Evolutionary conservation across 176 grass and related monocot species (phyloP), one percentile per base, ranked within the genome.

Genomic region (Oryza glaberrima): DNA sequence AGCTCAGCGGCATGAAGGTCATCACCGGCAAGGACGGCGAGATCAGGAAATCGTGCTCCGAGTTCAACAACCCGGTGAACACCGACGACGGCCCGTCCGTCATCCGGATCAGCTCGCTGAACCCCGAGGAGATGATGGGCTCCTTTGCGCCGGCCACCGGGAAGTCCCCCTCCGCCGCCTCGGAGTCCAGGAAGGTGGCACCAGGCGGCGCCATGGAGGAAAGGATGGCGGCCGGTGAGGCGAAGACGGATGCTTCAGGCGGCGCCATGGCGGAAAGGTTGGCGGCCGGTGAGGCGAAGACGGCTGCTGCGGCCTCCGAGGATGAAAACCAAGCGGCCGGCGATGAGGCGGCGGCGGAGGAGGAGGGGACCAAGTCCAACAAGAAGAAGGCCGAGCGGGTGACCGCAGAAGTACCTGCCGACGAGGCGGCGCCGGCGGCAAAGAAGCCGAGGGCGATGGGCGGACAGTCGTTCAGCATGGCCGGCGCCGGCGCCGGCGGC

Each of bases 1-100:
- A 90, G 81, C 41, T 96, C 66, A 78, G 81, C 72, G 12, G 0
- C 13, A 60, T 91, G 61, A 70, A 93, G 7, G 88, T 91, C 2
- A 54, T 91, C 75, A 88, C 90, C 4, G 94, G 91, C 4, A 77
- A 84, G 68, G 80, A 93, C 1, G 94, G 91, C 22, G 85, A 96
- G 86, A 51, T 93, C 67, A 90, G 91, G 49, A 84, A 67, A 73
- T 5, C 38, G 1, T 94, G 92, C 87, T 16, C 49, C 75, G 88
- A 87, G 61, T 87, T 87, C 80, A 90, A 90, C 63, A 80, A 73
- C 84, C 80, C 80, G 61, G 51, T 79, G 84, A 1, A 10, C 4
- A 0, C 10, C 69, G 0, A 45, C 13, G 11, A 26, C n/a, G 48
- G 61, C 40, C 1, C 69, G 1, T 90, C 88, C 2, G 80, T 90